phyloP scores from a whole-genome alignment of 768 basidiomycete species.

The Boletus huronensis region DNA sequence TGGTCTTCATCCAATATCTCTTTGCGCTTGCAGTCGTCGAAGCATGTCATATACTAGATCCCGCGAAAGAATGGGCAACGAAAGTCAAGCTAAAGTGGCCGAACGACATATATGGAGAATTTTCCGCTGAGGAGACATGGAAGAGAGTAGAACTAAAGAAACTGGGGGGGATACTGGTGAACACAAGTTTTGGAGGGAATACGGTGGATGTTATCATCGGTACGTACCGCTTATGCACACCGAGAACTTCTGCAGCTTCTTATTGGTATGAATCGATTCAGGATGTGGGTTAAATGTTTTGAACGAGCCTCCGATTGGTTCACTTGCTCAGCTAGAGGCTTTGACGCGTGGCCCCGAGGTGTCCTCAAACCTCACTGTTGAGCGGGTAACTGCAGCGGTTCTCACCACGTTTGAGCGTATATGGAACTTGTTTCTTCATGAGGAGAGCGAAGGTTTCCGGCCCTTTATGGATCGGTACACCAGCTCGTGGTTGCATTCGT shows the following conservation, averaged over 20 bases:
- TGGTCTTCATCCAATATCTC: constrained; percentile 94
- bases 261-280: constrained; percentile 29
- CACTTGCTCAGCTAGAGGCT: constrained; percentile 66
- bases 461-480: constrained; percentile 81
- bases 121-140: constrained; percentile 36
- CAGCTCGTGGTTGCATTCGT: constrained; percentile 90
- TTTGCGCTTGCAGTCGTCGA: constrained; percentile 87
- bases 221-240: constrained; percentile 34
- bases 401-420: constrained; percentile 73
- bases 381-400: constrained; percentile 70
- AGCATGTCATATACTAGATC: constrained; percentile 61
- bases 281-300: constrained; percentile 89
- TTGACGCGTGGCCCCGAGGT: constrained; percentile 8
- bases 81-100: constrained; percentile 91
- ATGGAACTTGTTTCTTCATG: constrained; percentile 66
- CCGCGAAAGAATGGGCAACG: constrained; percentile 44
- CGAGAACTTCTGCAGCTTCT: neutral
- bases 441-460: constrained; percentile 59
- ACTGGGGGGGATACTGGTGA: constrained; percentile 89
- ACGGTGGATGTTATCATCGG: constrained; percentile 79
- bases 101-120: constrained; percentile 85
- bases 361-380: constrained; percentile 51
- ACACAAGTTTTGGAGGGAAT: constrained; percentile 73
- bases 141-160: constrained; percentile 55
- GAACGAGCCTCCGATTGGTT: constrained; percentile 78